Evolutionary conservation across 2,329 filamentous ascomycete genomes (phyloP).

Genomic region (Anisogramma anomala): DNA sequence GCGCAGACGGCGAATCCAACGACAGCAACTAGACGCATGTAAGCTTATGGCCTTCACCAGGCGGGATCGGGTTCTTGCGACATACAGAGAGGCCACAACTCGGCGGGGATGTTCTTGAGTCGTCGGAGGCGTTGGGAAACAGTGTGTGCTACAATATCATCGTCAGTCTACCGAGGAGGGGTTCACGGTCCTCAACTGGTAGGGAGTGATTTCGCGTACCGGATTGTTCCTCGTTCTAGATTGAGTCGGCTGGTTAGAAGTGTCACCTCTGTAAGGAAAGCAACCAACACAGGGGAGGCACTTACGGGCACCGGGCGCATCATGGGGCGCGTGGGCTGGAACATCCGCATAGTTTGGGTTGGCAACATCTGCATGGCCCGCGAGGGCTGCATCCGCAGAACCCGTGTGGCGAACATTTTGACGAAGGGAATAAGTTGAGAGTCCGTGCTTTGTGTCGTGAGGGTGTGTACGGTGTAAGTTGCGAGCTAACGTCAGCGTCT

Average conservation of each 20-base stretch:
- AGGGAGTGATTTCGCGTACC: slow-evolving; percentile 37
- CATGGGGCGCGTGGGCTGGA: slow-evolving; percentile 54
- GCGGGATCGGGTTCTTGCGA: slow-evolving; percentile 19
- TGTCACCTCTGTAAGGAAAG: slow-evolving; percentile 3
- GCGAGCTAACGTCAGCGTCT: no score
- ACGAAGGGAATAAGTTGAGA: slow-evolving; percentile 20
- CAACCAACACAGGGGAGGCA: slow-evolving; percentile 16
- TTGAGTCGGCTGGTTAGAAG: slow-evolving; percentile 25
- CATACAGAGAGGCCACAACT: slow-evolving; percentile 90
- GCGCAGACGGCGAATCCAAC: slow-evolving; percentile 73
- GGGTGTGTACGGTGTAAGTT: slow-evolving; percentile 13
- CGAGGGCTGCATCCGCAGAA: slow-evolving; percentile 51
- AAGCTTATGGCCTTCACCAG: slow-evolving; percentile 13
- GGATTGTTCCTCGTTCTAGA: slow-evolving; percentile 54
- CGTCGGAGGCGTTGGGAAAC: slow-evolving; percentile 89
- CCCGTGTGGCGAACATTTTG: slow-evolving; percentile 55
- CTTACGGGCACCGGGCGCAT: slow-evolving; percentile 64
- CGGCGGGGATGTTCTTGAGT: slow-evolving; percentile 80
- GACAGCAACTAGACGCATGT: slow-evolving; percentile 56
- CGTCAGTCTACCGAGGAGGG: slow-evolving; percentile 3
- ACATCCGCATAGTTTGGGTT: slow-evolving; percentile 55
- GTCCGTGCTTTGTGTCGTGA: background rate
- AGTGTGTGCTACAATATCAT: slow-evolving; percentile 62
- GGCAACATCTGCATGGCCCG: slow-evolving; percentile 49
- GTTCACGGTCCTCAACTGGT: no score